A percentile compares a stretch with the other conserved stretches of the same genome.
Evolutionary conservation across 148 eudicot species (phyloP).

Genomic region (Salicornia ramosissima): DNA sequence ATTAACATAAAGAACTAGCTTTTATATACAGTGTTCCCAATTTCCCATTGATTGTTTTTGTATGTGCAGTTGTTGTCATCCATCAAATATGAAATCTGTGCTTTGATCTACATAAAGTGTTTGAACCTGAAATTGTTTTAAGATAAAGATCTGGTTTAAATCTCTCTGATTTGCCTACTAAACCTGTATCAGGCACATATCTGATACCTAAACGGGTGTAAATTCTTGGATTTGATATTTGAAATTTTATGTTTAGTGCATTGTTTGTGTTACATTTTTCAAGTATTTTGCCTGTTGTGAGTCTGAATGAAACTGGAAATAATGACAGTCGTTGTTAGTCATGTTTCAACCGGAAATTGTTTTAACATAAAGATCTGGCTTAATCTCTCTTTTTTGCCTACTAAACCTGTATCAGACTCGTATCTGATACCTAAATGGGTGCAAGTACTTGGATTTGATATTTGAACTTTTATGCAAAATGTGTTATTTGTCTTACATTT

Average conservation of each 20-base stretch:
- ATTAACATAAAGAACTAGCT: neutral
- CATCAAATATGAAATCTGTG: neutral
- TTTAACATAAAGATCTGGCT: neutral
- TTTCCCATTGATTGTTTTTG: too few relatives aligned
- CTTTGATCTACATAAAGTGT: neutral
- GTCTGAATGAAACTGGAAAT: neutral
- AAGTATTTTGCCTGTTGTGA: neutral
- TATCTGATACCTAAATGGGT: neutral
- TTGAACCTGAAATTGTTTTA: neutral
- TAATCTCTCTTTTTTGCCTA: neutral
- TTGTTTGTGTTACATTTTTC: neutral
- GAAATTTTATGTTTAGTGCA: neutral
- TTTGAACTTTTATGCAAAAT: neutral
- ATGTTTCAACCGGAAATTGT: neutral
- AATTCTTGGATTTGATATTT: neutral
- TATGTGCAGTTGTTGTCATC: neutral
- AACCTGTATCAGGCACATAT: neutral
- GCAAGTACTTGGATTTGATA: neutral
- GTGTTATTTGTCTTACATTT: neutral
- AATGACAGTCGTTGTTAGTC: neutral
- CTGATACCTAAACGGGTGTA: neutral
- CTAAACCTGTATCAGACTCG: neutral
- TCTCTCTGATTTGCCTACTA: neutral
- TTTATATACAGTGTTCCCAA: too few relatives aligned
- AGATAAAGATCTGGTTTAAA: neutral